phyloP scores from a whole-genome alignment of 176 grass and related monocot species.

The Aegilops tauschii region DNA sequence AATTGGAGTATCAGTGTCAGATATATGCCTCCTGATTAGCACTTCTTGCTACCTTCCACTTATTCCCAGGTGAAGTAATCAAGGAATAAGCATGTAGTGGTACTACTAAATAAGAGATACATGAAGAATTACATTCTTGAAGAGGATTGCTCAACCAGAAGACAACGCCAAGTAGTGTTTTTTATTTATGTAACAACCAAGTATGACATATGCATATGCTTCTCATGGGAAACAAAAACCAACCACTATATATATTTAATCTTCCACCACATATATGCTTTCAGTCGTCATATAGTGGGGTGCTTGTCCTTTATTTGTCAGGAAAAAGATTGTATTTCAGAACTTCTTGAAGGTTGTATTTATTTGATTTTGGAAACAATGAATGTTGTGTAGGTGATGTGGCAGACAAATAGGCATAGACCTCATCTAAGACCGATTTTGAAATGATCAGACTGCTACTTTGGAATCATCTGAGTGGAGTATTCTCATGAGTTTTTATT shows the following conservation, averaged over 20 bases:
- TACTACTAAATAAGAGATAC: neutral
- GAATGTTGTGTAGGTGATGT: too few relatives aligned
- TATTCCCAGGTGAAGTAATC: neutral
- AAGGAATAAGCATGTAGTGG: neutral
- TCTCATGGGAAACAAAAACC: neutral
- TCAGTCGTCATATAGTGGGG: neutral
- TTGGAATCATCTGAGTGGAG: too few relatives aligned
- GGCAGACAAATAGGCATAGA: too few relatives aligned
- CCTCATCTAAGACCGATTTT: too few relatives aligned
- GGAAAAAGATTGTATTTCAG: neutral
- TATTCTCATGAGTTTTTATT: too few relatives aligned
- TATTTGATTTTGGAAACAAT: too few relatives aligned
- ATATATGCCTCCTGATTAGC: neutral
- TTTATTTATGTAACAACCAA: too few relatives aligned
- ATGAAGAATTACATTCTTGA: neutral
- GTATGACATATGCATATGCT: neutral
- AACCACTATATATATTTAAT: neutral
- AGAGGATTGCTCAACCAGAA: neutral
- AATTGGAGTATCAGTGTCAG: conserved; percentile 4
- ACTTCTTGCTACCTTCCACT: neutral
- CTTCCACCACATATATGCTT: neutral
- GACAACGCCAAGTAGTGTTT: neutral
- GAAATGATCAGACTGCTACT: too few relatives aligned
- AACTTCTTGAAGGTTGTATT: too few relatives aligned
- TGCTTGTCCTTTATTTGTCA: neutral